Base-by-base conservation (phyloP, 495 filamentous ascomycete species). In the Aspergillus wentii region DNA sequence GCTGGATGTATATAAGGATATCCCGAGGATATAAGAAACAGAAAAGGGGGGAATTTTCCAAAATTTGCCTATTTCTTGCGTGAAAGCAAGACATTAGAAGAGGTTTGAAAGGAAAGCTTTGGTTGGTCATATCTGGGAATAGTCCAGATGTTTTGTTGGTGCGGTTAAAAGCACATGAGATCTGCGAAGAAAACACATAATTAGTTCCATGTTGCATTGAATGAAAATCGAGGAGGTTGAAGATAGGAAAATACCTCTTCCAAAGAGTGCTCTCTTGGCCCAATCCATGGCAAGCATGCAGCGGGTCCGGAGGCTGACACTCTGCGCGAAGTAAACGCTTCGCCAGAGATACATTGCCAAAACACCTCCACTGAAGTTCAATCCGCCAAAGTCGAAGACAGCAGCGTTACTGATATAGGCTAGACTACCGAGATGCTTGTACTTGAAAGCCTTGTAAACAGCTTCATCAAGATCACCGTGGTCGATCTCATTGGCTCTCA, bases 331-430 rank as follows among this genome's bases (percentile, higher is more conserved):
- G 64, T 99, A 99, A 21, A 96, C 82, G 49, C 88, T 91, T 30
- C 90, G 69, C 94, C 94, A 99, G 36, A 95, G 76, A 62, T 99
- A 99, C 50, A 97, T 89, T 8, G 88, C 92, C 71, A 95, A 69
- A 39, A 99, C 57, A 2, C 94, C 94, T 17, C 94, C 94, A 1
- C 75, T 78, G 41, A 94, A 74, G 40, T 72, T 85, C 71, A 86
- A 70, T 0, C 90, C 94, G 30, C 74, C 74, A 21, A 86, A 72
- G 52, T 99, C 94, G 51, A 99, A 96, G 28, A 99, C 82, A 2
- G 94, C 94, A 16, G 86, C 83, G 56, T 99, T 99, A 14, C 94
- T 94, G 30, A 99, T 83, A 49, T 99, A 99, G 21, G 94, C 94
- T 54, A 99, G 59, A 45, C 82, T 92, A 17, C 94, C 94, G 14